A percentile compares a stretch with the other conserved stretches of the same genome.
Conservation (phyloP, 1,284 basidiomycete genomes). For the Malassezia obtusa region DNA sequence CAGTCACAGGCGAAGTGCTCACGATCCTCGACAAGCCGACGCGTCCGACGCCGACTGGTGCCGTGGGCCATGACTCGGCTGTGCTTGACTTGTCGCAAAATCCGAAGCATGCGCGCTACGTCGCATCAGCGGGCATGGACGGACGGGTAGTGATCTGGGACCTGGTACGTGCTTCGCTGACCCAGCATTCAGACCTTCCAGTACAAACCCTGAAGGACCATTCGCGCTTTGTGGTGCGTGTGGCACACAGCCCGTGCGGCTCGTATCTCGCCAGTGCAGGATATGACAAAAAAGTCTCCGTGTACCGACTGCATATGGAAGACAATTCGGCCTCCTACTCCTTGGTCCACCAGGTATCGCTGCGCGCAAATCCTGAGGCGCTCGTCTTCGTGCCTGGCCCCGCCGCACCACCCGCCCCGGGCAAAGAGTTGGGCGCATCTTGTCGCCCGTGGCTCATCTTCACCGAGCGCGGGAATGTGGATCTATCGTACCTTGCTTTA, state of each 20-base stretch:
- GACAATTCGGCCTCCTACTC: slow-evolving; percentile 2
- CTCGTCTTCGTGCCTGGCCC: background rate
- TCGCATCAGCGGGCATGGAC: slow-evolving; percentile 38
- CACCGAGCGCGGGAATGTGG: slow-evolving; percentile 27
- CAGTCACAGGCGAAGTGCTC: slow-evolving; percentile 26
- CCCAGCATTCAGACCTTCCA: slow-evolving; percentile 4
- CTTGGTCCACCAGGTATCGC: background rate
- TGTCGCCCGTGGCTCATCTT: slow-evolving; percentile 15
- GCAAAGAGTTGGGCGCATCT: background rate
- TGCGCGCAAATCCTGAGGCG: background rate
- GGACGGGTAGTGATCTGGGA: slow-evolving; percentile 38
- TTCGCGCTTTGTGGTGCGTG: slow-evolving; percentile 33
- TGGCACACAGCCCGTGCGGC: slow-evolving; percentile 24
- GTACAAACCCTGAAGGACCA: slow-evolving; percentile 33
- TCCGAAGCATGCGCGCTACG: slow-evolving; percentile 21
- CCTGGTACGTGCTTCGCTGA: slow-evolving; percentile 8
- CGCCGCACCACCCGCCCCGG: background rate
- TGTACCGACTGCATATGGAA: slow-evolving; percentile 23
- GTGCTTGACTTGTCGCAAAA: slow-evolving; percentile 32
- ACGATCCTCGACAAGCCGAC: slow-evolving; percentile 22
- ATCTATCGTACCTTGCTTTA: slow-evolving; percentile 34
- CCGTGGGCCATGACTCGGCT: slow-evolving; percentile 29
- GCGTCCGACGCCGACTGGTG: background rate
- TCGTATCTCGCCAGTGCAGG: slow-evolving; percentile 33
- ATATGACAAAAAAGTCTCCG: slow-evolving; percentile 33